phyloP scores from a whole-genome alignment of 1,284 basidiomycete species.

The Ganoderma resinaceum region DNA sequence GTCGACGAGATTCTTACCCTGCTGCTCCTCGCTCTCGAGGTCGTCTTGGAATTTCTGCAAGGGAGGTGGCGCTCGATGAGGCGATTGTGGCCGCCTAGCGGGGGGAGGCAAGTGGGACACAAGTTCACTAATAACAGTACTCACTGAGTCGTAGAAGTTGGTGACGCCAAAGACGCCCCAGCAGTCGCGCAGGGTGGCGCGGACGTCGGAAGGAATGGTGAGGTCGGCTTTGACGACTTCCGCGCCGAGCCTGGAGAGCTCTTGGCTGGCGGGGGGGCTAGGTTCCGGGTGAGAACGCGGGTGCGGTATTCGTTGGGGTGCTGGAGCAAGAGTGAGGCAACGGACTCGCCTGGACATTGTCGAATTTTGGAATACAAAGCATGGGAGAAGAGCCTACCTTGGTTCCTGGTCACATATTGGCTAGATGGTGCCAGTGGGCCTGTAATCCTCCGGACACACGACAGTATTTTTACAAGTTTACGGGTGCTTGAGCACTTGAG shows the following conservation, averaged over 20 bases:
- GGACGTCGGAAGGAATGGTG: conserved; percentile 26
- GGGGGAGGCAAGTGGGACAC: too few relatives aligned
- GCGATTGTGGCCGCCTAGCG: background rate
- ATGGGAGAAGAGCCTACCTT: too few relatives aligned
- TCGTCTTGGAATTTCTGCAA: conserved; percentile 35
- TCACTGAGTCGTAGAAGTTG: conserved; percentile 36
- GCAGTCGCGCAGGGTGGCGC: conserved; percentile 28
- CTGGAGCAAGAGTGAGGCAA: conserved; percentile 30
- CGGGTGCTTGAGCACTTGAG: too few relatives aligned
- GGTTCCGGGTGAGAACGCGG: conserved; percentile 32
- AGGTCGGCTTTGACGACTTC: conserved; percentile 33
- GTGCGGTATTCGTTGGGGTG: conserved; percentile 29
- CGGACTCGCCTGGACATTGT: conserved; percentile 27
- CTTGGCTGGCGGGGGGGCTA: conserved; percentile 23
- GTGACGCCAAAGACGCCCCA: conserved; percentile 39
- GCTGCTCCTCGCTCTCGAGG: conserved; percentile 35
- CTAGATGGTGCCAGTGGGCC: too few relatives aligned
- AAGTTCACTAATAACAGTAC: background rate
- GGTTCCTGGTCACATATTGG: too few relatives aligned
- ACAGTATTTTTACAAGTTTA: too few relatives aligned
- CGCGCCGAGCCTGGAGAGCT: conserved; percentile 28
- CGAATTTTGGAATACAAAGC: background rate
- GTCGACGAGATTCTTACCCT: conserved; percentile 9
- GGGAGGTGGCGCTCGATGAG: background rate
- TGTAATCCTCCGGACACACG: too few relatives aligned